Evolutionary conservation across 352 stramenopile genomes (phyloP).

Genomic region (Aphanomyces euteiches): DNA sequence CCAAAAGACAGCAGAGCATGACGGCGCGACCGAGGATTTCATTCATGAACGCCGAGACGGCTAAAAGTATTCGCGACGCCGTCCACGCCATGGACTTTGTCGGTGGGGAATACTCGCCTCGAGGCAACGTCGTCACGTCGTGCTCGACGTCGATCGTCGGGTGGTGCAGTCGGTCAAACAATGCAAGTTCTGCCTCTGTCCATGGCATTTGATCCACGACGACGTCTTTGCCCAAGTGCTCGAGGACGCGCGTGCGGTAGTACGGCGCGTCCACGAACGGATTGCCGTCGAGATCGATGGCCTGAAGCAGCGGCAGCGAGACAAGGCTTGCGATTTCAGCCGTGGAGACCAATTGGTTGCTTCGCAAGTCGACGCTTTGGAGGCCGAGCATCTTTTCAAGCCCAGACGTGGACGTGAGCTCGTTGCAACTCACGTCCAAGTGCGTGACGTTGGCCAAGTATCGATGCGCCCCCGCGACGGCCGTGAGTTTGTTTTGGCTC

Average conservation of each 20-base stretch:
- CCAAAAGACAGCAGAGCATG: constrained; percentile 5
- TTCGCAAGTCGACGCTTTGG: background rate
- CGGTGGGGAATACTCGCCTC: background rate
- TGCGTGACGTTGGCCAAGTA: constrained; percentile 12
- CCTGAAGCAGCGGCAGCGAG: background rate
- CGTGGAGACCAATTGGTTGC: background rate
- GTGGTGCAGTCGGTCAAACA: background rate
- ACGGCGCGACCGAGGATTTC: background rate
- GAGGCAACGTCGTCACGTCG: background rate
- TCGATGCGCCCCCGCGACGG: constrained; percentile 9
- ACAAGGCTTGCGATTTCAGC: constrained; percentile 1
- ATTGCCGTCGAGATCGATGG: constrained; percentile 6
- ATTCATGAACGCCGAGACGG: background rate
- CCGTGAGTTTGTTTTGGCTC: background rate
- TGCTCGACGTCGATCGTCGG: background rate
- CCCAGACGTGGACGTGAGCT: background rate
- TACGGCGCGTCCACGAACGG: constrained; percentile 4
- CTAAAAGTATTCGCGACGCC: no score
- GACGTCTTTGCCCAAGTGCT: constrained; percentile 4
- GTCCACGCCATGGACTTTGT: no score
- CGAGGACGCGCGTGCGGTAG: constrained; percentile 4
- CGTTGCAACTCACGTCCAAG: constrained; percentile 4
- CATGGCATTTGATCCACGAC: constrained; percentile 7
- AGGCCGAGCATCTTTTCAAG: constrained; percentile 22
- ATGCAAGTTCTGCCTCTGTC: background rate